These are phyloP conservation scores for Echites panduratus DNA, from an alignment of 257 asterid species.

Conservation along the genomic window DNA sequence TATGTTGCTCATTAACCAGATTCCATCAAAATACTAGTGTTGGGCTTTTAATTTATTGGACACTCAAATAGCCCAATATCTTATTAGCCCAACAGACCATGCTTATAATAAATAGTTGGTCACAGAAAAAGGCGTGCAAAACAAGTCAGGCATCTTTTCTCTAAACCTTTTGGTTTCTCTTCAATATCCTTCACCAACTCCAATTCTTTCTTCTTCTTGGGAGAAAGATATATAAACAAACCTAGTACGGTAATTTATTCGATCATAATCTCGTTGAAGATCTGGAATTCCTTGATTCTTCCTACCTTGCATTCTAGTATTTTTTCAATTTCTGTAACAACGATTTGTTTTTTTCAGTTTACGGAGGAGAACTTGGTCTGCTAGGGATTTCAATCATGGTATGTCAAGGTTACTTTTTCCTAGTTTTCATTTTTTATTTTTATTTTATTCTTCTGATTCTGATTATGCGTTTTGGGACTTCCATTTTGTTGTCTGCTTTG, in stretches of 20 bases:
- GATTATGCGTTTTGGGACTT: not conserved
- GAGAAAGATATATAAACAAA: not conserved
- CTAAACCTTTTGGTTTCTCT: not conserved
- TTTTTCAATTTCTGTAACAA: not conserved
- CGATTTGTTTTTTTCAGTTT: not conserved
- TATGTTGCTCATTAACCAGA: too few relatives aligned
- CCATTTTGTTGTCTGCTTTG: not conserved
- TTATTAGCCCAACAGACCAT: not conserved
- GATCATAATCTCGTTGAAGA: not conserved
- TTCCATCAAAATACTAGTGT: too few relatives aligned
- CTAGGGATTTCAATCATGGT: constrained; percentile 9
- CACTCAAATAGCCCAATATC: not conserved
- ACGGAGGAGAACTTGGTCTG: not conserved
- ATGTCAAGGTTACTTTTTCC: not conserved
- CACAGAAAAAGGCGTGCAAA: not conserved
- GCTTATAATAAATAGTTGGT: not conserved
- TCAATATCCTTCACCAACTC: not conserved
- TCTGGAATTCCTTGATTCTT: not conserved
- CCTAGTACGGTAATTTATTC: not conserved
- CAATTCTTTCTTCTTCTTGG: not conserved
- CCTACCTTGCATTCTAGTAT: not conserved
- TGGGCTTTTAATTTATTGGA: not conserved
- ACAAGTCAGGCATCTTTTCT: not conserved
- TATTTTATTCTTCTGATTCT: not conserved
- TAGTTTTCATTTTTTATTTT: too few relatives aligned